Base-by-base conservation (phyloP, 2,329 filamentous ascomycete species). In the Fusarium sarcochroum region DNA sequence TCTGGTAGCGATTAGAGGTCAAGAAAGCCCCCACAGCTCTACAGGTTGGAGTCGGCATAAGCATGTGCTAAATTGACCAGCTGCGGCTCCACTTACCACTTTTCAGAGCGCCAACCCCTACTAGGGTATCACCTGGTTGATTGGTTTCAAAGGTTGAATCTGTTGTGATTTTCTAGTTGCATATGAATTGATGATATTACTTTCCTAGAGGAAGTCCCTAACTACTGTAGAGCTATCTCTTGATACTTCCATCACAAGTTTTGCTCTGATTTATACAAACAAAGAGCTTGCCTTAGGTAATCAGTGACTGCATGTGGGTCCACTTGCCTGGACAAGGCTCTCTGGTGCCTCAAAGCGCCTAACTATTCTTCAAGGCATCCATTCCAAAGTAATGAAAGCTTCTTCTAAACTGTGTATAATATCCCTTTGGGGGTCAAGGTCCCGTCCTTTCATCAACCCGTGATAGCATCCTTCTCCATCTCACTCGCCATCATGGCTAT, bases 401-500 rank as follows among this genome's bases (percentile, higher is more conserved):
- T 42, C 42, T 35, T 34, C 25, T 34, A n/a, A 55, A 48, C 25
- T 20, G 13, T 32, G 37, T 38, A 58, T 23, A 32, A 32, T 37
- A 27, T 38, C 46, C 38, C 45, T 45, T 25, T 20, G n/a, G 38
- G 32, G 51, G 40, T 38, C 40, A 20, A 35, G n/a, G 27, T 42
- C n/a, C 14, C 30, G 25, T 27, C 27, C 5, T 40, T 44, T 13
- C 37, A 27, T 56, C 38, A 30, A 23, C 41, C 34, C 35, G 49
- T 54, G 53, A 51, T 17, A 37, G 35, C 27, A 40, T 32, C 21
- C 8, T 37, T 14, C 20, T 18, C 30, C 23, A 23, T 23, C 15
- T 48, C 55, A 38, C 20, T 30, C 20, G 27, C 37, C 60, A 73
- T 53, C 45, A 90, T 91, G 89, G 81, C 86, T 27, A 79, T 85